Base-by-base conservation (phyloP, 768 basidiomycete genomes). In the Termitomyces titanicus region DNA sequence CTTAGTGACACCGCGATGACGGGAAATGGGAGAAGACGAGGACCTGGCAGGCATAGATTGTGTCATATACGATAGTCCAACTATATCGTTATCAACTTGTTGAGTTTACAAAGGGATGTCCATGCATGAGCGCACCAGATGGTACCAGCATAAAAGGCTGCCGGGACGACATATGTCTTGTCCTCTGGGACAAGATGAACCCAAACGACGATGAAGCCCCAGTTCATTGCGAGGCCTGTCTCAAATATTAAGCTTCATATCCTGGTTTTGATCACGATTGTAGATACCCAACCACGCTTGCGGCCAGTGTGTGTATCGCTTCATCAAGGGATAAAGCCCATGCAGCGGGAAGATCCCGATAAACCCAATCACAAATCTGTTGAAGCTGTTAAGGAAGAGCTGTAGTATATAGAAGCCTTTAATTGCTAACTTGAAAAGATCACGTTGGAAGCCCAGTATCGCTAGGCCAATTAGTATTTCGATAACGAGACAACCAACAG, bases 261-360 rank as follows among this genome's bases (percentile, higher is more conserved):
- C 37, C 5, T n/a, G 7, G 18, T 31, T 8, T 8, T 2, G 15
- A 31, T 3, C 20, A 33, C 8, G 13, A 11, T 18, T 9, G 11
- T 20, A 24, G 43, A 12, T 27, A 65, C 73, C 74, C 8, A 76
- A 67, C 69, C 68, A 74, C 2, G 69, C 70, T 51, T 76, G 74
- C 4, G 74, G 74, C 74, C 72, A 76, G 57, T 71, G 68, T 2
- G 74, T 75, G 47, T 68, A 66, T 9, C 74, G 67, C 62, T 76
- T 76, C 71, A 74, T 72, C 24, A 75, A 62, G 29, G 75, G 75
- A 58, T 76, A 75, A 15, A 72, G n/a, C 5, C 63, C 69, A 22
- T 60, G 58, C 15, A 68, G 13, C 1, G 67, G 67, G 37, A 68
- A 64, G 40, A 65, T 64, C 5, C 62, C 61, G 7, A 59, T 43